Conservation (phyloP, 768 basidiomycete species). For the Mycena vulgaris region DNA sequence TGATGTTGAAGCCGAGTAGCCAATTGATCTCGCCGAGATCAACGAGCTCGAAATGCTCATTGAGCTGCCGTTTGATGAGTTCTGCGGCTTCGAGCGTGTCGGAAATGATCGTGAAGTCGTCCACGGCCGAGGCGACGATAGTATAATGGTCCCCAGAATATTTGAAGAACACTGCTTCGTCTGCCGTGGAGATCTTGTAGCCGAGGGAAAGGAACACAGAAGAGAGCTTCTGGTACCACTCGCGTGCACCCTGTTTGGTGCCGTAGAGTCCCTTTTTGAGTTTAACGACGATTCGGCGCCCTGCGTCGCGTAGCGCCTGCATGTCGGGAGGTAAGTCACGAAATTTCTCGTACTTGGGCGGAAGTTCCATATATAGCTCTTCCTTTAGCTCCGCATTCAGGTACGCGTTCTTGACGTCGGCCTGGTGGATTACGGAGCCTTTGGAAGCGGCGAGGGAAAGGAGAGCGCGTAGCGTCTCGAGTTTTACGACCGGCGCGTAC, state of each 20-base stretch:
- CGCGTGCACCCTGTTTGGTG: constrained; percentile 46
- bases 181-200: constrained; percentile 21
- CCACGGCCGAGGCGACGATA: constrained; percentile 36
- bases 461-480: constrained; percentile 43
- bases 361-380: constrained; percentile 47
- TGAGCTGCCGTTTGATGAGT: constrained; percentile 30
- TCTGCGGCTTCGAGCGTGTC: constrained; percentile 39
- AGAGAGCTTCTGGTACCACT: constrained; percentile 47
- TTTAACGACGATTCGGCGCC: constrained; percentile 44
- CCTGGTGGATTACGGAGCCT: constrained; percentile 20
- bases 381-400: constrained; percentile 46
- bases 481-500: constrained; percentile 43
- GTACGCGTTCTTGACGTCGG: constrained; percentile 40
- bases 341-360: constrained; percentile 38
- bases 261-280: constrained; percentile 26
- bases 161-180: constrained; percentile 39
- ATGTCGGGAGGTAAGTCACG: constrained; percentile 37
- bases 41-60: constrained; percentile 37
- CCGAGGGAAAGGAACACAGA: constrained; percentile 20
- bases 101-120: constrained; percentile 45
- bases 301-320: constrained; percentile 53
- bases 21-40: constrained; percentile 47
- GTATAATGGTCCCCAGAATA: constrained; percentile 24
- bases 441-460: constrained; percentile 36
- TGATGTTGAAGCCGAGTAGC: constrained; percentile 47